Conservation (phyloP, 805 yeast species). For the Wickerhamiella nectarea region DNA sequence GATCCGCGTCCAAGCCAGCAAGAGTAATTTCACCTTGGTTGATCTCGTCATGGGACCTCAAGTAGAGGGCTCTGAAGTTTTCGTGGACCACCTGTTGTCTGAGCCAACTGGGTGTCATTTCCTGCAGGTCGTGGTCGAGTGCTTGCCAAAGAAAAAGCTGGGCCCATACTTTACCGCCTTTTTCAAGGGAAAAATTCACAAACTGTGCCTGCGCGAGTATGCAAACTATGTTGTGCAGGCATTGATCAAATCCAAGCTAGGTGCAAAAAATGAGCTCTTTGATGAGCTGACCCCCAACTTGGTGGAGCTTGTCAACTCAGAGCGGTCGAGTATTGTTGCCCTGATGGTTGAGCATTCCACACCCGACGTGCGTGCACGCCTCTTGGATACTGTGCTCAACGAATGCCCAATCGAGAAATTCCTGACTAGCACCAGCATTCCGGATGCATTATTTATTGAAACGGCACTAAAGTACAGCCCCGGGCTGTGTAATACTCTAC, state of each 20-base stretch:
- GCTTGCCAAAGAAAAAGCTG: slow-evolving; percentile 52
- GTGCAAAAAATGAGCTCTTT: slow-evolving; percentile 13
- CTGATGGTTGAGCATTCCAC: slow-evolving; percentile 16
- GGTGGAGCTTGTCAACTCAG: slow-evolving; percentile 17
- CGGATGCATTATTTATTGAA: slow-evolving; percentile 41
- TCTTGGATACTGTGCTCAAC: slow-evolving; percentile 10
- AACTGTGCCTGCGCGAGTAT: slow-evolving; percentile 66
- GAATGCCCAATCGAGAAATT: slow-evolving; percentile 6
- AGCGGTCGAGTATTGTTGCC: slow-evolving; percentile 16
- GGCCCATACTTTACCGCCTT: slow-evolving; percentile 57
- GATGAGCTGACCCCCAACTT: slow-evolving; percentile 18
- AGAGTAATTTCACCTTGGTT: slow-evolving; percentile 25
- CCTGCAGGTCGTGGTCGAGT: slow-evolving; percentile 54
- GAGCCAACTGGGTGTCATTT: slow-evolving; percentile 93
- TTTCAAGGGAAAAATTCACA: slow-evolving; percentile 60
- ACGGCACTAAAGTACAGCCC: slow-evolving; percentile 57
- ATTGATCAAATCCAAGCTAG: slow-evolving; percentile 32
- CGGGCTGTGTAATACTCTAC: slow-evolving; percentile 30
- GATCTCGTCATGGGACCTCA: slow-evolving; percentile 40
- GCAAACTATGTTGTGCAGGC: slow-evolving; percentile 72
- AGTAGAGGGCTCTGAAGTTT: slow-evolving; percentile 40
- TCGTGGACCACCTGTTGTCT: slow-evolving; percentile 67
- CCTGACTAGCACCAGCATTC: slow-evolving; percentile 1
- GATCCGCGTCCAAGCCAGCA: slow-evolving; percentile 10
- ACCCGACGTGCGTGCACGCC: not conserved